A percentile compares a stretch with the other conserved stretches of the same genome.
phyloP scores from a whole-genome alignment of 176 grass and related monocot species.

The Secale cereale region DNA sequence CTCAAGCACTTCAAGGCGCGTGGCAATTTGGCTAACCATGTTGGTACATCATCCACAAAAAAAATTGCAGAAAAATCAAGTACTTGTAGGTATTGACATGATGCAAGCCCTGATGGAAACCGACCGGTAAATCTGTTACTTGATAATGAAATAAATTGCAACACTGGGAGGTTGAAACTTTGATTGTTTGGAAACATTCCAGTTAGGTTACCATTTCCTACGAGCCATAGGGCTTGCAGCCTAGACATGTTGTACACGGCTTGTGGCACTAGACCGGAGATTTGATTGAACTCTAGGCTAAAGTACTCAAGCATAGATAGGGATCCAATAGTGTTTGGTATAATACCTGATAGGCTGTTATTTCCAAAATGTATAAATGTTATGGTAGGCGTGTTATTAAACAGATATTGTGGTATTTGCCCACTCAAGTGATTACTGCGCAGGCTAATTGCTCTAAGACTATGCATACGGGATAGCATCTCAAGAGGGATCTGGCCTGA shows the following conservation, averaged over 20 bases:
- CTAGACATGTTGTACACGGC: constrained; percentile 14
- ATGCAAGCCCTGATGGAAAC: neutral
- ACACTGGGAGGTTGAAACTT: neutral
- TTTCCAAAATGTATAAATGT: neutral
- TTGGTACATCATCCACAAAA: neutral
- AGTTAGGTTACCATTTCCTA: neutral
- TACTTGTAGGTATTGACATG: neutral
- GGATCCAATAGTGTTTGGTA: neutral
- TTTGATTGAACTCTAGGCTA: neutral
- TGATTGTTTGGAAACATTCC: neutral
- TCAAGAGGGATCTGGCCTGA: too few species aligned
- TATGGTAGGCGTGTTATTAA: too few species aligned
- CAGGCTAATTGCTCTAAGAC: too few species aligned
- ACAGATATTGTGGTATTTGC: too few species aligned
- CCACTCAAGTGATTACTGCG: too few species aligned
- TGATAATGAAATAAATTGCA: neutral
- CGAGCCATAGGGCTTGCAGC: neutral
- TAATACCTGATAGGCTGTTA: neutral
- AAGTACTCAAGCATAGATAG: neutral
- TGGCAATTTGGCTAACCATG: neutral
- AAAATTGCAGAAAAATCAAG: neutral
- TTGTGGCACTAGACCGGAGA: neutral
- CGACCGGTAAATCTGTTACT: neutral
- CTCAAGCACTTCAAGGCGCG: neutral
- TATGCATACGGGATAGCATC: too few species aligned